These are phyloP conservation scores for Funneliformis geosporum DNA, from an alignment of 192 early-diverging fungal genomes.

Conservation along the genomic window DNA sequence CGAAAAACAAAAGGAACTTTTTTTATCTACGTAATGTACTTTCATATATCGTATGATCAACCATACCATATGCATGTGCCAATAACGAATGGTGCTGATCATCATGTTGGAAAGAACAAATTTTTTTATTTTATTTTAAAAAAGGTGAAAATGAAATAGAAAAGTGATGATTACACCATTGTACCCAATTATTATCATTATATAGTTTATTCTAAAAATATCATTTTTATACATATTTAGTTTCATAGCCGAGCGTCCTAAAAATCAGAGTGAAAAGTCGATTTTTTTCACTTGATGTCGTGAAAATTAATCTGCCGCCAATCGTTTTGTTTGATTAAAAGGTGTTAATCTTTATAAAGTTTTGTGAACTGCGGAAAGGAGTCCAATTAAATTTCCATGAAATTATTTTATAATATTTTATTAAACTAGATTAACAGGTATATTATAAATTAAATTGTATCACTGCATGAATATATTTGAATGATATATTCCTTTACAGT, in stretches of 20 bases:
- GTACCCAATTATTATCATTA: not conserved
- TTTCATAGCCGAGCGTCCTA: too few relatives aligned
- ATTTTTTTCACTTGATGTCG: not conserved
- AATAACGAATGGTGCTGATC: not conserved
- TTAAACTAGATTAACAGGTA: too few relatives aligned
- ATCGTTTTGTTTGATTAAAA: too few relatives aligned
- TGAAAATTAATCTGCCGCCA: too few relatives aligned
- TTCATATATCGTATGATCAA: not conserved
- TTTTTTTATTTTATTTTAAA: not conserved
- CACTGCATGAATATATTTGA: too few relatives aligned
- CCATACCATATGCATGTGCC: not conserved
- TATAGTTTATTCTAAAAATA: not conserved
- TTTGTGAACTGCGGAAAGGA: too few relatives aligned
- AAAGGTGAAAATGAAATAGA: not conserved
- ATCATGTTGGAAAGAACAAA: not conserved
- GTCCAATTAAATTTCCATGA: too few relatives aligned
- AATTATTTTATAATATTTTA: too few relatives aligned
- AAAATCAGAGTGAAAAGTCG: not conserved
- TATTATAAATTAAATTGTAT: too few relatives aligned
- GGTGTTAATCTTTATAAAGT: too few relatives aligned
- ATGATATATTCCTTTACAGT: too few relatives aligned
- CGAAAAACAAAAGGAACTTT: not conserved
- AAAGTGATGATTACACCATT: not conserved
- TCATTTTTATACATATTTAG: not conserved
- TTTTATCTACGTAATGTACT: not conserved